Evolutionary conservation across 257 asterid genomes (phyloP).

Genomic region (Solanum virginianum): DNA sequence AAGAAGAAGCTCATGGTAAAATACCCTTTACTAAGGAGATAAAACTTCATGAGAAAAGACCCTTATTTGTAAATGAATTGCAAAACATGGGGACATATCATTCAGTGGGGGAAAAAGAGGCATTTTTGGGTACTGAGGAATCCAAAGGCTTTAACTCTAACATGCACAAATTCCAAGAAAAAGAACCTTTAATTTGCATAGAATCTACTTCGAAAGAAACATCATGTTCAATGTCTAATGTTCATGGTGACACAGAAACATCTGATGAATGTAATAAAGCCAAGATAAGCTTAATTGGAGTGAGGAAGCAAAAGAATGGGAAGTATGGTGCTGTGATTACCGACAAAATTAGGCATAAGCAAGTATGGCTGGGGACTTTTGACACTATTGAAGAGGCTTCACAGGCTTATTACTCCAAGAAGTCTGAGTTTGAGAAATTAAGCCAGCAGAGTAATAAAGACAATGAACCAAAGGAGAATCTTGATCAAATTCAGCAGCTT

Average conservation of each 20-base stretch:
- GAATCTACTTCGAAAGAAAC: neutral
- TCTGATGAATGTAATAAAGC: neutral
- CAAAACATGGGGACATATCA: neutral
- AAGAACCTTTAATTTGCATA: neutral
- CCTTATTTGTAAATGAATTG: neutral
- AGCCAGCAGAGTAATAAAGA: neutral
- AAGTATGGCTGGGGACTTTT: neutral
- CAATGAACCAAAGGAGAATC: neutral
- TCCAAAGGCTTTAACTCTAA: neutral
- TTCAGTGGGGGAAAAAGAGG: neutral
- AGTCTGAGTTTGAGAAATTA: neutral
- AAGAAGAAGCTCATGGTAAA: neutral
- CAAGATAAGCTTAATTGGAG: neutral
- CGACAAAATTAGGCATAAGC: neutral
- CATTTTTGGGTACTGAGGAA: neutral
- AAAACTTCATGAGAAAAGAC: neutral
- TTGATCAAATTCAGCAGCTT: neutral
- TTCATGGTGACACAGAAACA: neutral
- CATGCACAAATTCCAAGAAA: neutral
- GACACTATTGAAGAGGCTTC: neutral
- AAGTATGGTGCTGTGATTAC: neutral
- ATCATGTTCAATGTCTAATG: neutral
- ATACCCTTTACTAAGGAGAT: neutral
- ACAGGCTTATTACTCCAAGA: neutral
- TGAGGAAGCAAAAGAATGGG: neutral